Evolutionary conservation across 208 protist genomes (phyloP).

Genomic region (Leptomonas pyrrhocoris): DNA sequence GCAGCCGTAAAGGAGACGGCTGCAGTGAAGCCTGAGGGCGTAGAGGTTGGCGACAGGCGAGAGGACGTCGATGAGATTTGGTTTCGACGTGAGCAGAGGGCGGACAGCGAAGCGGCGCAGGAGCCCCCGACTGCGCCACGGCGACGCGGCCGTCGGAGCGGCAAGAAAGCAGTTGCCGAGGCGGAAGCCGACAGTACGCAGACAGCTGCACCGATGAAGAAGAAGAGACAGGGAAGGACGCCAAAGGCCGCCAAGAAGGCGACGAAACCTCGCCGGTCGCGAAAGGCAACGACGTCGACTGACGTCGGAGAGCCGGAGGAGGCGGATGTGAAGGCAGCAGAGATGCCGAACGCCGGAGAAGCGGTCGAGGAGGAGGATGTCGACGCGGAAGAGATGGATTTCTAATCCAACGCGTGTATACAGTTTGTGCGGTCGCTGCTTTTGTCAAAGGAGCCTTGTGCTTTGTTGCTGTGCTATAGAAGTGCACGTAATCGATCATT

Average conservation of each 20-base stretch:
- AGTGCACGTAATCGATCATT: too few relatives aligned
- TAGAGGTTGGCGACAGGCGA: background rate
- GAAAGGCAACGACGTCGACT: too few relatives aligned
- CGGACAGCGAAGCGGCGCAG: background rate
- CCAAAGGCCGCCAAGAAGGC: too few relatives aligned
- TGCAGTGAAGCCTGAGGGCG: background rate
- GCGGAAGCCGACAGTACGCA: background rate
- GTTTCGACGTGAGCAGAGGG: background rate
- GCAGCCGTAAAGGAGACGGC: background rate
- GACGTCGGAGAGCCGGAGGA: too few relatives aligned
- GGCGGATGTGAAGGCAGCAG: too few relatives aligned
- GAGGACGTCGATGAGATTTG: constrained; percentile 4
- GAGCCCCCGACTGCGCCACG: too few relatives aligned
- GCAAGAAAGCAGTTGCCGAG: background rate
- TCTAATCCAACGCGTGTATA: background rate
- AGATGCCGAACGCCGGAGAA: too few relatives aligned
- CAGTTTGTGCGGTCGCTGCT: background rate
- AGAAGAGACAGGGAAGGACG: background rate
- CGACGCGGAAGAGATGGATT: background rate
- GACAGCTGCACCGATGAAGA: background rate
- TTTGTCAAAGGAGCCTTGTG: background rate
- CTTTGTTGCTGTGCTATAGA: too few relatives aligned
- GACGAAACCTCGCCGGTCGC: too few relatives aligned
- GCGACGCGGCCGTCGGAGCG: too few relatives aligned
- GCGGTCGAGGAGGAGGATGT: too few relatives aligned